phyloP scores from a whole-genome alignment of 2,329 filamentous ascomycete species.

The Aspergillus piperis region DNA sequence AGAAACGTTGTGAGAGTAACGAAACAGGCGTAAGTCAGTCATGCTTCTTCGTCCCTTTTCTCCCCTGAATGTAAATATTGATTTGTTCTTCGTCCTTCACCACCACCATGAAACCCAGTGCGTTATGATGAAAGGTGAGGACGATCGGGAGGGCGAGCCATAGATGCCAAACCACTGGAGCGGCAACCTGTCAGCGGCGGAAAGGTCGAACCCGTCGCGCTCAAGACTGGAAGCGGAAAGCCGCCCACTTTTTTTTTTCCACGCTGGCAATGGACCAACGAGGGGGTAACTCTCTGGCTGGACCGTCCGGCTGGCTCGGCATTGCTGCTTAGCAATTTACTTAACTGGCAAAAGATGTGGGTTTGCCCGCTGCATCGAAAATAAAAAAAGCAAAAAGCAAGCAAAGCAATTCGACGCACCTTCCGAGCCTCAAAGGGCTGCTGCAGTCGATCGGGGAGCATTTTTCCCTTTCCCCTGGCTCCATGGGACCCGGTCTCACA shows the following conservation, averaged over 20 bases:
- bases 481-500: neutral
- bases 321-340: slow-evolving; percentile 1
- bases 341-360: neutral
- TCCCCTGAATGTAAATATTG: neutral
- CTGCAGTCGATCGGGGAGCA: neutral
- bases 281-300: slow-evolving; percentile 6
- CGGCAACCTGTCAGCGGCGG: slow-evolving; percentile 14
- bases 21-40: slow-evolving; percentile 19
- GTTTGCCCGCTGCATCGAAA: neutral
- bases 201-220: slow-evolving; percentile 11
- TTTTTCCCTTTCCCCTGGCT: neutral
- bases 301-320: slow-evolving; percentile 23
- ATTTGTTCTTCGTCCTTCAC: neutral
- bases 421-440: neutral
- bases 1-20: slow-evolving; percentile 14
- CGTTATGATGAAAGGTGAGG: neutral
- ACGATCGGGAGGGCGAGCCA: slow-evolving; percentile 15
- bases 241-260: slow-evolving; percentile 9
- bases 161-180: slow-evolving; percentile 5
- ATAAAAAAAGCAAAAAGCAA: no score
- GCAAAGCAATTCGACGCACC: neutral
- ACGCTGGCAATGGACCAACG: slow-evolving; percentile 5
- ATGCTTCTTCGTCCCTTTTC: slow-evolving; percentile 15
- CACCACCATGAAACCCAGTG: neutral
- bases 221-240: slow-evolving; percentile 23